Evolutionary conservation across 352 stramenopile species (phyloP), one percentile per base, ranked within the genome.

Genomic region (Globisporangium cystogenes): DNA sequence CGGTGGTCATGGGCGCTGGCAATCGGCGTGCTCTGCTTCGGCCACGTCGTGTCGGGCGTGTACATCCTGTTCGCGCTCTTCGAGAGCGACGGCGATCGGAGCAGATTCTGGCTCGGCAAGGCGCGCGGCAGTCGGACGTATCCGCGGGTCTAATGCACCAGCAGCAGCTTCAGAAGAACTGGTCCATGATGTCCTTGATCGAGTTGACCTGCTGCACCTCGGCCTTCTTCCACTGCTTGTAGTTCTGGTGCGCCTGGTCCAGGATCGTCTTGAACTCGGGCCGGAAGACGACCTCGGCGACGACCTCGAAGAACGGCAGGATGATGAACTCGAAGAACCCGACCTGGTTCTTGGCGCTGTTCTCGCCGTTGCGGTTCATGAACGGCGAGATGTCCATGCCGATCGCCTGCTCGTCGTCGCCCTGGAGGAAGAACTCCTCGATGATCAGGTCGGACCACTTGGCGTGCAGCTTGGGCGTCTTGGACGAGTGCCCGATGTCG

Each of bases 391-490:
- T 81, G 37, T 95, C 72, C 59, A 98, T 79, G 16, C 81, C 82
- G 0, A 95, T 54, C 31, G 76, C 73, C 48, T 96, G 90, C 57
- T 98, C 95, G 45, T 96, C 81, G 59, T 99, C 93, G 23, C 93
- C 95, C 63, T 98, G 95, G 44, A 85, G 65, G 59, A 97, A 98
- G 57, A 98, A 98, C 64, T 98, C 95, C 62, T 97, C 82, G 42
- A 97, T 89, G 46, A 97, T 95, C 24, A 94, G 59, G 51, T 96
- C 82, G 1, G 87, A 88, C 92, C 93, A 98, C 46, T 86, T 75
- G 27, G 86, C 81, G 51, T 91, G 79, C 6, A 98, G 59, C 41
- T 76, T 74, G 20, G 76, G 77, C 11, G 77, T 66, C 72, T 96
- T 96, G 55, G 86, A 85, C 24, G 86, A 95, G 67, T 98, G 95